Conservation (phyloP, 2,329 filamentous ascomycete genomes). For the Phaeosphaeriaceae sp. region DNA sequence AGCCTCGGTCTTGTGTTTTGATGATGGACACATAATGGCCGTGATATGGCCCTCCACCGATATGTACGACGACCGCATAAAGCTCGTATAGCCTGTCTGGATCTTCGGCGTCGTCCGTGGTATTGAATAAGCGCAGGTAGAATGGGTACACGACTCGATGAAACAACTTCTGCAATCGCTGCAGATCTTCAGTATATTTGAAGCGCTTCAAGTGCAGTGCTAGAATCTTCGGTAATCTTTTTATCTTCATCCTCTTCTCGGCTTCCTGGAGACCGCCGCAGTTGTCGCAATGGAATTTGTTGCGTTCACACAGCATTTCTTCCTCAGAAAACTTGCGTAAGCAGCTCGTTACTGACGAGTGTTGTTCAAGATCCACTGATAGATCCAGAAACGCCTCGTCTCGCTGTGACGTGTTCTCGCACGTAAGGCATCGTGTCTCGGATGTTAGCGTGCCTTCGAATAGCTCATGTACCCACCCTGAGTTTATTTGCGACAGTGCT, state of each 20-base stretch:
- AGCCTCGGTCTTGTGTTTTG: slow-evolving; percentile 94
- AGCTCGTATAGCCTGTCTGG: slow-evolving; percentile 94
- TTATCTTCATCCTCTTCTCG: slow-evolving; percentile 99
- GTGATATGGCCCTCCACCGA: slow-evolving; percentile 94
- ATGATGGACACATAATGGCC: slow-evolving; percentile 98
- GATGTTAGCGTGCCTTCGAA: slow-evolving; percentile 95
- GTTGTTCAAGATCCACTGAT: slow-evolving; percentile 93
- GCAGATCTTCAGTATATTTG: slow-evolving; percentile 97
- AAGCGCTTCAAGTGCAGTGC: slow-evolving; percentile 95
- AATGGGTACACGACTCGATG: slow-evolving; percentile 97
- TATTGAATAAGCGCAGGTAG: slow-evolving; percentile 95
- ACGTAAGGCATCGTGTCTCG: slow-evolving; percentile 94
- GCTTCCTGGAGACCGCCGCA: slow-evolving; percentile 96
- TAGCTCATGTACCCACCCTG: slow-evolving; percentile 91
- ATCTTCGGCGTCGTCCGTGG: slow-evolving; percentile 92
- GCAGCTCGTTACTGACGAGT: slow-evolving; percentile 95
- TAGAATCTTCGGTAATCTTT: slow-evolving; percentile 87
- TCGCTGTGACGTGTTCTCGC: slow-evolving; percentile 91
- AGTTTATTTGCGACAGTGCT: slow-evolving; percentile 36
- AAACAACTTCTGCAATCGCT: slow-evolving; percentile 92
- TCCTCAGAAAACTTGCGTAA: slow-evolving; percentile 95
- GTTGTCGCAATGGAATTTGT: slow-evolving; percentile 98
- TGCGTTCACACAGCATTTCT: slow-evolving; percentile 95
- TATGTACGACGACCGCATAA: slow-evolving; percentile 96
- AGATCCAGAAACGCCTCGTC: slow-evolving; percentile 96